Evolutionary conservation across 2,329 filamentous ascomycete genomes (phyloP).

Genomic region (Pseudogymnoascus sp.): DNA sequence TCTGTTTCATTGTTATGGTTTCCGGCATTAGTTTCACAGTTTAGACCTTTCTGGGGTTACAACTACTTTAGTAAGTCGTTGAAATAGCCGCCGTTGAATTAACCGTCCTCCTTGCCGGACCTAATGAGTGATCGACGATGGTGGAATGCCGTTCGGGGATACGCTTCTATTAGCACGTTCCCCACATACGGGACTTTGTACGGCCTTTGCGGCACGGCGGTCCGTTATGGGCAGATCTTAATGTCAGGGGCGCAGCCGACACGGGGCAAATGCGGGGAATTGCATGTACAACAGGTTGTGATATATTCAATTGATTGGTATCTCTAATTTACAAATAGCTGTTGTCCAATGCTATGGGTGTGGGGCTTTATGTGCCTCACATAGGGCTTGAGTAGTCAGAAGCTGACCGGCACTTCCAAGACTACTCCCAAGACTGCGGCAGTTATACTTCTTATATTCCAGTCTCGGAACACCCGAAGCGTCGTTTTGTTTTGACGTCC

Average conservation of each 20-base stretch:
- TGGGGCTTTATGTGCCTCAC: background rate
- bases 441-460: background rate
- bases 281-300: background rate
- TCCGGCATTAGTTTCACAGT: background rate
- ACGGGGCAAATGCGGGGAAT: background rate
- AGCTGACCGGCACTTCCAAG: background rate
- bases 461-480: background rate
- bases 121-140: background rate
- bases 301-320: slow-evolving; percentile 1
- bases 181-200: background rate
- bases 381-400: background rate
- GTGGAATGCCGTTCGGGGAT: background rate
- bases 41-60: background rate
- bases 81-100: background rate
- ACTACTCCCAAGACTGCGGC: background rate
- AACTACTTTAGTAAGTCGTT: background rate
- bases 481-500: background rate
- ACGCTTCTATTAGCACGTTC: background rate
- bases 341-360: background rate
- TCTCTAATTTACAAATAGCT: background rate
- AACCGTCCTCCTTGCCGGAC: background rate
- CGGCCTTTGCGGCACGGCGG: background rate
- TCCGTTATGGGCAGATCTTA: background rate
- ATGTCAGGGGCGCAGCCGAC: background rate
- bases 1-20: background rate